Evolutionary conservation across 257 asterid species (phyloP), one percentile per base, ranked within the genome.

Genomic region (Anisodus tanguticus): DNA sequence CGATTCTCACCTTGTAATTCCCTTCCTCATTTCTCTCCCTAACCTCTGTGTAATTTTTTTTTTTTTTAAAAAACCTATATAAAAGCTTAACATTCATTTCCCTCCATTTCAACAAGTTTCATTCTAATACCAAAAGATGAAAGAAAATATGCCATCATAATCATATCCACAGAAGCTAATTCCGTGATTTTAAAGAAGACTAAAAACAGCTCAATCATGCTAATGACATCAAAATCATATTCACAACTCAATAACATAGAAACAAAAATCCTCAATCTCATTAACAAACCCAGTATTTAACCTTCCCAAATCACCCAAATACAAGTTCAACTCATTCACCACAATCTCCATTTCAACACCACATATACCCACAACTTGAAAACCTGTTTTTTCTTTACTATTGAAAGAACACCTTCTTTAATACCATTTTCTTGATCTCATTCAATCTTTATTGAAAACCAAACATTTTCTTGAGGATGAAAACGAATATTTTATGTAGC

Each of bases 281-380:
- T 88, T 16, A 66, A 69, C 9, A 63, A 83, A 66, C 57, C 79
- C 79, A 84, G 88, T 86, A 68, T n/a, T 78, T 85, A 89, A 16
- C 78, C 63, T 17, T 35, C 88, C 16, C 95, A 90, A 81, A 55
- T 88, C 79, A 85, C 69, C 81, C 97, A 94, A 89, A 90, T 94
- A 81, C 92, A 90, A 47, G 92, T 92, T 10, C 97, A 89, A 84
- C 76, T 94, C 31, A 84, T 92, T 70, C 74, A 80, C 87, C 89
- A 85, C 31, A 88, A 89, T 53, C 92, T 94, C 85, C 83, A 71
- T n/a, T 55, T 89, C 9, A 47, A 92, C 88, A 89, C 97, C 85
- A 83, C 90, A 69, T 51, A 91, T 81, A 92, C 93, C 82, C 79
- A 79, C 84, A 85, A 41, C 45, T 41, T 41, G 4, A 41, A 41